A percentile compares a stretch with the other conserved stretches of the same genome.
Conservation (phyloP, 2,329 filamentous ascomycete species). For the Aspergillus awamori region DNA sequence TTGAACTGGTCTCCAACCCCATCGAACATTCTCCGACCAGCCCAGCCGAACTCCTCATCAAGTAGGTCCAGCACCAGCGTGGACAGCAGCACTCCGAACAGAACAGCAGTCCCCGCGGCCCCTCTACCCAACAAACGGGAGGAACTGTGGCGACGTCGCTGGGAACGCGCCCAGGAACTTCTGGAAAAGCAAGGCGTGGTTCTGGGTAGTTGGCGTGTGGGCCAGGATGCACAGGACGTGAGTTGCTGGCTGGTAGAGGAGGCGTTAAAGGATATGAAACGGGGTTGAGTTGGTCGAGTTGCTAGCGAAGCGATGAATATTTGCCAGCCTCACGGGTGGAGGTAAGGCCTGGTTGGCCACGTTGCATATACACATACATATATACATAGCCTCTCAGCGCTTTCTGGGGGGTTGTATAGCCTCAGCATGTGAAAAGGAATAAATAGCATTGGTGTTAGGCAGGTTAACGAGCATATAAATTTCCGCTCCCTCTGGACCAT, state of each 20-base stretch:
- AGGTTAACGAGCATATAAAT: no score
- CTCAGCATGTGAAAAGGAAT: no score
- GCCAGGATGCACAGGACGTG: conserved; percentile 49
- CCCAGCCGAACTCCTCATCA: conserved; percentile 28
- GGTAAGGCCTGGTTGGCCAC: no score
- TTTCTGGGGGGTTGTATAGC: no score
- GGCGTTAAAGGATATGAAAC: conserved; percentile 32
- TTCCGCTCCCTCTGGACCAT: no score
- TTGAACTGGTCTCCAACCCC: conserved; percentile 28
- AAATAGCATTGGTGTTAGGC: no score
- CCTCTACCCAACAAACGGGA: conserved; percentile 51
- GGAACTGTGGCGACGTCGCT: conserved; percentile 53
- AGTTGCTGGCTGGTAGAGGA: conserved; percentile 48
- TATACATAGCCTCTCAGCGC: no score
- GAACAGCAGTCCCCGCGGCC: conserved; percentile 25
- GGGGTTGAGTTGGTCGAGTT: background rate
- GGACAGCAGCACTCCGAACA: conserved; percentile 14
- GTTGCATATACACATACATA: no score
- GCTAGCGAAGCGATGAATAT: no score
- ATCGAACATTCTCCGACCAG: conserved; percentile 22
- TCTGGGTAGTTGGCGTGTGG: conserved; percentile 50
- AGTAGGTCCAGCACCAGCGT: conserved; percentile 21
- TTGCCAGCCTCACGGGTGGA: no score
- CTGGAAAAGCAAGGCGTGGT: conserved; percentile 47
- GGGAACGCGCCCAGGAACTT: conserved; percentile 49